Evolutionary conservation across 192 early-diverging fungal genomes (phyloP).

Genomic region (Mortierella hygrophila): DNA sequence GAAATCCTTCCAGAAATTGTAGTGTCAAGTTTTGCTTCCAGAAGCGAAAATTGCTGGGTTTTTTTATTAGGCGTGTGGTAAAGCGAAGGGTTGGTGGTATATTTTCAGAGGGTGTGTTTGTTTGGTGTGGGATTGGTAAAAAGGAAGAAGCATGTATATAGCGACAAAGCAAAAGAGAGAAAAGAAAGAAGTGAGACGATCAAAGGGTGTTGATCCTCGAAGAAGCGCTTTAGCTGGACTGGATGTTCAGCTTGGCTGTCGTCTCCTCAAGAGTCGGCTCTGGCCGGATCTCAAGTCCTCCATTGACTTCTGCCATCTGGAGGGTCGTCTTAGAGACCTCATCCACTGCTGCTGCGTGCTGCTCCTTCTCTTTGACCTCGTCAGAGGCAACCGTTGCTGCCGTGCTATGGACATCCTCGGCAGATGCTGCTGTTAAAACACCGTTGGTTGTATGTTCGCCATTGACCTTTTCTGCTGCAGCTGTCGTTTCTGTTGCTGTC

Average conservation of each 20-base stretch:
- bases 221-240: slow-evolving; percentile 3
- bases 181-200: not conserved
- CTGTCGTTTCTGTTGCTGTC: not conserved
- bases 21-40: not conserved
- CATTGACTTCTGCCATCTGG: slow-evolving; percentile 20
- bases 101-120: not conserved
- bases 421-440: not conserved
- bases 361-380: slow-evolving; percentile 11
- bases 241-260: slow-evolving; percentile 28
- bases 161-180: not conserved
- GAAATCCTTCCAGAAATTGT: not conserved
- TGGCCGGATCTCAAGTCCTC: slow-evolving; percentile 10
- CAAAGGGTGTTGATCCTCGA: not conserved
- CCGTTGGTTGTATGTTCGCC: not conserved
- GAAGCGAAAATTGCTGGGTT: not conserved
- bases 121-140: not conserved
- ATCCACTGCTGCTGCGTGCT: not conserved
- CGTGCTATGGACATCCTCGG: not conserved
- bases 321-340: slow-evolving; percentile 8
- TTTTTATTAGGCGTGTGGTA: slow-evolving; percentile 1
- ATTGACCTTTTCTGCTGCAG: not conserved
- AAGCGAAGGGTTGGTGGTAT: not conserved
- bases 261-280: slow-evolving; percentile 37
- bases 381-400: slow-evolving; percentile 12
- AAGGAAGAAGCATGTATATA: not conserved